A percentile compares a stretch with the other conserved stretches of the same genome.
Conservation (phyloP, 164 flowering plant genomes). For the Stephania japonica region DNA sequence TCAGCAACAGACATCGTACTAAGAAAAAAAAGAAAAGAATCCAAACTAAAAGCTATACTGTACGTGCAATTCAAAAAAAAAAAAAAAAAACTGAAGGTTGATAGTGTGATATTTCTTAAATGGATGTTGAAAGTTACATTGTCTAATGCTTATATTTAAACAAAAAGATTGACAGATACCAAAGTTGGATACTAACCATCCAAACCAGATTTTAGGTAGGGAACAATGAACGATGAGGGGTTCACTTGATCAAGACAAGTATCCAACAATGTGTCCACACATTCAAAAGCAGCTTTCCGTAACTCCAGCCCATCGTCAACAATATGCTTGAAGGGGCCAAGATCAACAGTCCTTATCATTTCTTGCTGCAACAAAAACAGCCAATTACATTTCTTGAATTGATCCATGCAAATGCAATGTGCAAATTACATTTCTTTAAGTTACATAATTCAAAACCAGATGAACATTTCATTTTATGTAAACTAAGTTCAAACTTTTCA, state of each 20-base stretch:
- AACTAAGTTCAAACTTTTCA: neutral
- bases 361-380: slow-evolving; percentile 62
- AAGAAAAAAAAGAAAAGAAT: neutral
- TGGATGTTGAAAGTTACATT: neutral
- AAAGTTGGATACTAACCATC: slow-evolving; percentile 52
- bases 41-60: neutral
- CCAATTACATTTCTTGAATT: neutral
- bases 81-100: neutral
- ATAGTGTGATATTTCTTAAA: neutral
- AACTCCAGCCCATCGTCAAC: slow-evolving; percentile 99
- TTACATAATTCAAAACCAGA: neutral
- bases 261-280: slow-evolving; percentile 92
- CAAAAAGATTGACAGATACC: neutral
- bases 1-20: neutral
- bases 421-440: neutral
- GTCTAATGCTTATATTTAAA: neutral
- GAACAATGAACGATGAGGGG: slow-evolving; percentile 95
- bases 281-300: slow-evolving; percentile 98
- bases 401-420: too few relatives aligned
- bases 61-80: neutral
- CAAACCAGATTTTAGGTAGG: slow-evolving; percentile 91
- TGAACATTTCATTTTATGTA: neutral
- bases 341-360: slow-evolving; percentile 94
- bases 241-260: slow-evolving; percentile 97
- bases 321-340: slow-evolving; percentile 97